Base-by-base conservation (phyloP, 257 asterid genomes). In the Euphrasia confusa region DNA sequence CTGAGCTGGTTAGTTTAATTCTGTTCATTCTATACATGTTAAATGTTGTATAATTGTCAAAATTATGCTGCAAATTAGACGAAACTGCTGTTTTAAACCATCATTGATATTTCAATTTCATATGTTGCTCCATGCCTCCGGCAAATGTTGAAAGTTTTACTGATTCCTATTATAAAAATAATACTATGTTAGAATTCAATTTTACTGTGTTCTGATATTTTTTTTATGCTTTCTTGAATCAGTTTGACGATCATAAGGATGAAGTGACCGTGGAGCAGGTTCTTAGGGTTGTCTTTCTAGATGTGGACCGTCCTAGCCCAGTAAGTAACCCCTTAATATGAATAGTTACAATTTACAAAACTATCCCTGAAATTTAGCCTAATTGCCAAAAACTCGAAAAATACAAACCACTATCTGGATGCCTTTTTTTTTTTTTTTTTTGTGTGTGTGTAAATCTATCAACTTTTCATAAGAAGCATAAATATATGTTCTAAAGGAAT, bases 211-310 rank as follows among this genome's bases (percentile, higher is more conserved):
- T 71, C 53, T 54, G 24, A 74, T 75, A 68, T 27, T 9, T 54
- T 54, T 44, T 50, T 56, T 47, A 26, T 57, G 12, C 52, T 78
- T 50, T 74, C 26, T 74, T 58, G 50, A n/a, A 58, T 67, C 81
- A 93, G 99, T 89, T 93, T 58, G 97, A 89, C 48, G 97, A 92
- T 74, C 95, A 75, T 44, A 92, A 84, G 83, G 95, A 89, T 57
- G 93, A 89, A 77, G 95, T 88, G 55, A 87, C 91, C 53, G 89
- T 81, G 4, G 98, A 92, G 81, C 97, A 83, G 78, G 86, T 92
- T 69, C 84, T 92, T 30, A 82, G 84, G 55, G 97, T 92, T 53
- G 82, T 92, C 56, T 92, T 92, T 70, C 88, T 92, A 14, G 95
- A 92, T 54, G 80, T 71, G 7, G 95, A 86, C 44, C 90, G 78